These are phyloP conservation scores for Amanita rubescens DNA, from an alignment of 768 basidiomycete species.

Conservation along the genomic window DNA sequence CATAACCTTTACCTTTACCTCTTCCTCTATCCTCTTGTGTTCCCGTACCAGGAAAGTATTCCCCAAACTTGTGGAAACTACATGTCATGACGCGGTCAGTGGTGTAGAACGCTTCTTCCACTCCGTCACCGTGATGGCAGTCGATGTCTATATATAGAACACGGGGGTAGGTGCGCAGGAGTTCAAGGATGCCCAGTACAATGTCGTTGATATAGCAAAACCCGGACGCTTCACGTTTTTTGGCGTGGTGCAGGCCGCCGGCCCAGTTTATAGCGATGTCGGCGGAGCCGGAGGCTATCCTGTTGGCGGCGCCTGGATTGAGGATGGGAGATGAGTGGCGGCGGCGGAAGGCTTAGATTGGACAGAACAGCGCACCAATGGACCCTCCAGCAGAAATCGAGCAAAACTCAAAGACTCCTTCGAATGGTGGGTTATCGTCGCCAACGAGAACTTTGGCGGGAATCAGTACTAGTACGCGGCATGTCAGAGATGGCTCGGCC, in stretches of 20 bases:
- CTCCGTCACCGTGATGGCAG: conserved; percentile 97
- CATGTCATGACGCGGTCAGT: conserved; percentile 97
- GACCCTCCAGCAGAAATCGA: conserved; percentile 95
- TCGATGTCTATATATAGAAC: conserved; percentile 98
- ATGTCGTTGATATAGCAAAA: conserved; percentile 99
- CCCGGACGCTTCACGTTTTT: conserved; percentile 95
- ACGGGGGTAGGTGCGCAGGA: conserved; percentile 76
- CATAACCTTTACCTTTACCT: conserved; percentile 78
- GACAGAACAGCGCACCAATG: conserved; percentile 50
- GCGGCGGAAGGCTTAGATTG: background rate
- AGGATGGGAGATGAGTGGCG: conserved; percentile 3
- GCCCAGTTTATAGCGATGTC: conserved; percentile 99
- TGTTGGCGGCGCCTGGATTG: conserved; percentile 69
- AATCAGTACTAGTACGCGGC: background rate
- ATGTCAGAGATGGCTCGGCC: background rate
- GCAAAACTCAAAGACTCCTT: conserved; percentile 95
- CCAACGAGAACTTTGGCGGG: conserved; percentile 49
- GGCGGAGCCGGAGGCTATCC: conserved; percentile 70
- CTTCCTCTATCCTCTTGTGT: conserved; percentile 82
- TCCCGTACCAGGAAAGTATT: conserved; percentile 87
- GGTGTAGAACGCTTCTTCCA: conserved; percentile 98
- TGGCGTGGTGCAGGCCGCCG: conserved; percentile 98
- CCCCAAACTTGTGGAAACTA: conserved; percentile 96
- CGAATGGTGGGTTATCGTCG: conserved; percentile 95
- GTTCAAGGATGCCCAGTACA: conserved; percentile 88